Conservation (phyloP, 2,329 filamentous ascomycete genomes). For the Apiospora aurea region DNA sequence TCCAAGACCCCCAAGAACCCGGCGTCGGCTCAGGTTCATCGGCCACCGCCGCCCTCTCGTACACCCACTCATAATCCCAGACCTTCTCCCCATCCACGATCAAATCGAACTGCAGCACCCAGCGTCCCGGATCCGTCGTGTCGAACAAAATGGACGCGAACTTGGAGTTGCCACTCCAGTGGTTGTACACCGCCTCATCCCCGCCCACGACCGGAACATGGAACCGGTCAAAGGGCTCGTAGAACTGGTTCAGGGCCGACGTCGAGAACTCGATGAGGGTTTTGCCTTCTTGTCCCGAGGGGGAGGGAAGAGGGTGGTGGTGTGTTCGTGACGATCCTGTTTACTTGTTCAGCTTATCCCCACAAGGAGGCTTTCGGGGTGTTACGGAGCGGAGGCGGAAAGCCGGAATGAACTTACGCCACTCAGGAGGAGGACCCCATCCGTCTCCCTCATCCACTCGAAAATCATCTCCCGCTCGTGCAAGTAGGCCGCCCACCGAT, state of each 20-base stretch:
- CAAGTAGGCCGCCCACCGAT: constrained; percentile 74
- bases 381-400: not conserved
- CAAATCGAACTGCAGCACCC: not conserved
- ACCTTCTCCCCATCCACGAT: constrained; percentile 17
- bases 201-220: constrained; percentile 66
- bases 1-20: not conserved
- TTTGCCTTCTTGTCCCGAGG: constrained; percentile 45
- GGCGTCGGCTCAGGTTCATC: too few relatives aligned
- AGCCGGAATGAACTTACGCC: constrained; percentile 49
- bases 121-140: constrained; percentile 33
- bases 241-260: constrained; percentile 73
- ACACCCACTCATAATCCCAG: constrained; percentile 21
- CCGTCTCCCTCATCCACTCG: constrained; percentile 69
- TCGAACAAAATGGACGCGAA: constrained; percentile 68
- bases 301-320: constrained; percentile 56
- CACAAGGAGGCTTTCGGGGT: not conserved
- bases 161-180: constrained; percentile 67
- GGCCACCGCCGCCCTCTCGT: not conserved
- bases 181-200: constrained; percentile 51
- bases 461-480: constrained; percentile 67
- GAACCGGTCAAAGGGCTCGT: constrained; percentile 64
- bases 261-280: constrained; percentile 71
- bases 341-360: not conserved
- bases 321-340: constrained; percentile 69
- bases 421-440: constrained; percentile 69